Base-by-base conservation (phyloP, 202 grass and related monocot species). In the Carex arenaria region DNA sequence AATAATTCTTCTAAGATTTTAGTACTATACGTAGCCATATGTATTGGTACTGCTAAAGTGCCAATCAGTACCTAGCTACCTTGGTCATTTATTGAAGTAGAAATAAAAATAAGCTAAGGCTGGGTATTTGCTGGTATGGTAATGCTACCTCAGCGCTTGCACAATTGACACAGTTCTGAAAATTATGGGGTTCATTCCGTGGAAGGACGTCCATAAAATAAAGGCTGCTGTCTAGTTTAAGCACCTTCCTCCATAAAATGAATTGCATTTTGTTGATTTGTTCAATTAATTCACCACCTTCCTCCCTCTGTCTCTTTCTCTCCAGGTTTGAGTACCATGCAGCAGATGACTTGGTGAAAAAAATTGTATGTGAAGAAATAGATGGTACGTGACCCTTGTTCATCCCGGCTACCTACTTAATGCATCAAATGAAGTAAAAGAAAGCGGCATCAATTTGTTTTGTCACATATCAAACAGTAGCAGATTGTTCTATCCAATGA, bases 241-340 rank as follows among this genome's bases (percentile, higher is more conserved):
- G 3, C 54, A 40, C 79, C 59, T n/a, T n/a, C n/a, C n/a, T n/a
- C n/a, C n/a, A n/a, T n/a, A n/a, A 72, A 15, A 12, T 71, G 78
- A 61, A 82, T 26, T 71, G 18, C 40, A 19, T 47, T 71, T 71
- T 47, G 38, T 71, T 45, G 18, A 71, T 71, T 2, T 77, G 38
- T 52, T 80, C 23, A 18, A 20, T 67, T 12, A 61, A 13, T 30
- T 80, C 5, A 36, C 59, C 59, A 60, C 61, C 81, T 66, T 19
- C 82, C 43, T 31, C 14, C 38, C 72, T 64, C 68, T 72, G 9
- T 89, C 71, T 69, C 17, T 67, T 60, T 67, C 78, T 61, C 6
- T 88, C 72, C 85, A 98, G 95, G 55, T 98, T 98, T 68, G 89
- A 95, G 85, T 98, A 98, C 73, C 84, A 93, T 87, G 95, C 95